Base-by-base conservation (phyloP, 192 early-diverging fungal genomes). In the Kappamyces sp. region DNA sequence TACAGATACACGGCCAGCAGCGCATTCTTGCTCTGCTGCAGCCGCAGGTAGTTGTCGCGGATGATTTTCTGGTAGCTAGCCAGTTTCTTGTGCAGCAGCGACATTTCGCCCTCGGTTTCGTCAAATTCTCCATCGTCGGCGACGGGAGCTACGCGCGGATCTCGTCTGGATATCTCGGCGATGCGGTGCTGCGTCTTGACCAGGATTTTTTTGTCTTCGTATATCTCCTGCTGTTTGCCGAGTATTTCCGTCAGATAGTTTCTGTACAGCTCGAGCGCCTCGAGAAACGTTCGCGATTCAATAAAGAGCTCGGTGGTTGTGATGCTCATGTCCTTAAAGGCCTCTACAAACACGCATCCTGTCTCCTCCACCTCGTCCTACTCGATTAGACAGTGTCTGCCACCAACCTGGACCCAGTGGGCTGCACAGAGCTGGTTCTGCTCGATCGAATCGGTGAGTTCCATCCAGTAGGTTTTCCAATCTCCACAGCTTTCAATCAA, bases 281-380 rank as follows among this genome's bases (percentile, higher is more conserved):
- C 52, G 9, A 54, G 5, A 34, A 54, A 54, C 5, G 4, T 13
- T 33, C 52, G 10, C 42, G 52, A 54, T 5, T 40, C 13, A 54
- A 54, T 54, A 33, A 54, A 54, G 13, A 54, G 31, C 5, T 54
- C 52, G 1, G 52, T 54, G 8, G 52, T 40, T 2, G 13, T 37
- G 13, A 54, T 33, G n/a, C 38, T 40, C 13, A 54, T 13, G n/a
- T n/a, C 13, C 32, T 54, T 54, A 34, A 54, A 54, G 15, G 12
- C 5, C 13, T n/a, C 15, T 39, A 13, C 33, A 5, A 54, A 1
- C 5, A 5, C n/a, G 5, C 31, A 13, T 33, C 13, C 31, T 33
- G 13, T n/a, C n/a, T 34, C 33, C 13, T 54, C 52, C 12, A 40
- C 52, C 42, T 54, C 52, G 13, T 34, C 52, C 52, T 54, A 54